Percentiles rank a stretch among this genome's conserved stretches.
Evolutionary conservation across 192 early-diverging fungal species (phyloP).

Genomic region (Entomortierella chlamydospora): DNA sequence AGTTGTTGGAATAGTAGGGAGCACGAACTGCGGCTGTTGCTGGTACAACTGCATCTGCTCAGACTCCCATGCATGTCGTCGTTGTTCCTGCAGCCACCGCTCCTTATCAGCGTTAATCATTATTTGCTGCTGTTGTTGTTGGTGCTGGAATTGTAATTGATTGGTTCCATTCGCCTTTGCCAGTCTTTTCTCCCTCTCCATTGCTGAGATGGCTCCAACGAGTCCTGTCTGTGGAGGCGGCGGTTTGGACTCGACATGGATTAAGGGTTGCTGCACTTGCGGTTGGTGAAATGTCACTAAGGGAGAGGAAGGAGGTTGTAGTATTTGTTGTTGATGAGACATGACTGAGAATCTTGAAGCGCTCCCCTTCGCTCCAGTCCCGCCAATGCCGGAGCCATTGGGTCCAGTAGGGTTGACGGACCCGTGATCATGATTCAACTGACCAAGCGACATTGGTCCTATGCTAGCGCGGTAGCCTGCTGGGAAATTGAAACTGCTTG

Average conservation of each 20-base stretch:
- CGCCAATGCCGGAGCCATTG: neutral
- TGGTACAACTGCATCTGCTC: constrained; percentile 8
- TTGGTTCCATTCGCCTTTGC: constrained; percentile 48
- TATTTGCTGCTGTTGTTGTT: constrained; percentile 39
- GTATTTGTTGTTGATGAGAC: constrained; percentile 8
- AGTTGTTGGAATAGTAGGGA: neutral
- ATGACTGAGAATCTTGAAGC: neutral
- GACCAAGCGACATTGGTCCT: neutral
- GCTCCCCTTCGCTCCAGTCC: constrained; percentile 3
- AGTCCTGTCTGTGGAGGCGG: constrained; percentile 48
- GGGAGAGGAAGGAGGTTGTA: neutral
- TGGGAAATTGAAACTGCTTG: constrained; percentile 44
- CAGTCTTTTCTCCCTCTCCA: constrained; percentile 52
- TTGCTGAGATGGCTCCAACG: constrained; percentile 37
- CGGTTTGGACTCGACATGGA: constrained; percentile 50
- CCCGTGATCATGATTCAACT: constrained; percentile 16
- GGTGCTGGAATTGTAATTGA: constrained; percentile 42
- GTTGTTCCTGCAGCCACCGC: constrained; percentile 45
- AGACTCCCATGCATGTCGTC: constrained; percentile 30
- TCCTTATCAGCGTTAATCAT: constrained; percentile 36
- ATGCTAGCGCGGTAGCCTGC: constrained; percentile 41
- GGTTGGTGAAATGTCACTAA: neutral
- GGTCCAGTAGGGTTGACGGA: constrained; percentile 26
- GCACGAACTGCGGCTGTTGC: constrained; percentile 11
- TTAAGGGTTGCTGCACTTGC: constrained; percentile 15